Conservation (phyloP, 1,284 basidiomycete genomes). For the Naganishia sp. region DNA sequence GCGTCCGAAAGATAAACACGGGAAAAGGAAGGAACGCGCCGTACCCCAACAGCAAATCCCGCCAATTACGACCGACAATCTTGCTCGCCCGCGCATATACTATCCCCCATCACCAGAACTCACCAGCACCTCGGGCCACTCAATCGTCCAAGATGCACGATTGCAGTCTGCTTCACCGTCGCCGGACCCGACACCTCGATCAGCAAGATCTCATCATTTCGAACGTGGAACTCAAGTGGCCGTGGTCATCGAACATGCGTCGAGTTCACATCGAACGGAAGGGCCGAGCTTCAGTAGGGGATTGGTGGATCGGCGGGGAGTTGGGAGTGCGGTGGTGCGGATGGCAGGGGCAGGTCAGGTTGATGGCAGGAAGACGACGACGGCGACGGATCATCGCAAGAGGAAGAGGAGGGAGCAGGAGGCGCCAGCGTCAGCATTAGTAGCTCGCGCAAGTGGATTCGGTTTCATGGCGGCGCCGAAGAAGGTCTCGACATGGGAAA, state of each 20-base stretch:
- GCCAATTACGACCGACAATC: not conserved
- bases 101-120: conserved; percentile 18
- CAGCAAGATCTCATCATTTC: not conserved
- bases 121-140: conserved; percentile 16
- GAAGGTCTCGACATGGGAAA: conserved; percentile 3
- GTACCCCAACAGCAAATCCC: not conserved
- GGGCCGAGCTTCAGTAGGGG: not conserved
- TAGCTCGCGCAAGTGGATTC: not conserved
- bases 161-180: conserved; percentile 1
- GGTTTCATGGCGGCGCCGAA: conserved; percentile 10
- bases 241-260: not conserved
- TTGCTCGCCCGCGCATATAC: not conserved
- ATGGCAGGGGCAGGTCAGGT: not conserved
- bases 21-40: not conserved
- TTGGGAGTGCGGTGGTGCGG: not conserved
- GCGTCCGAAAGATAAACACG: not conserved
- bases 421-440: not conserved
- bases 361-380: not conserved
- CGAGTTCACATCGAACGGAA: not conserved
- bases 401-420: not conserved
- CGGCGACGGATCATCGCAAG: not conserved
- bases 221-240: not conserved
- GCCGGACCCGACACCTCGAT: conserved; percentile 1
- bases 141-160: not conserved
- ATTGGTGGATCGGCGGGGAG: not conserved